phyloP scores from a whole-genome alignment of 129 eudicot genomes.

The Silybum marianum region DNA sequence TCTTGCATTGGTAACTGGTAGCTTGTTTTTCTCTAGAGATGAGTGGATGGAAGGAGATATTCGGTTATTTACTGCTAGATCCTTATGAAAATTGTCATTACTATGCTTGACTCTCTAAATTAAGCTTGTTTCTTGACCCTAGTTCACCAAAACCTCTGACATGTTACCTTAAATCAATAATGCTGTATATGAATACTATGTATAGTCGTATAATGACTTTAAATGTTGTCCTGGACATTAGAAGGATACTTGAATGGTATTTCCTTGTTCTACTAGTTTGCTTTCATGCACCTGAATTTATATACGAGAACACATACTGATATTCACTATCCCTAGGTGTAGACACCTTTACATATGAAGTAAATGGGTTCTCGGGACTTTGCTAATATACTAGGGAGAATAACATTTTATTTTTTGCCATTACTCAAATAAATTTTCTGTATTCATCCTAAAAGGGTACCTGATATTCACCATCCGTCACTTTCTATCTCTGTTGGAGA shows the following conservation, averaged over 20 bases:
- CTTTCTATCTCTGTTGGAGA: background rate
- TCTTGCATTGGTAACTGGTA: background rate
- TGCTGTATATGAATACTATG: background rate
- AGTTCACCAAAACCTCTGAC: background rate
- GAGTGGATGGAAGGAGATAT: background rate
- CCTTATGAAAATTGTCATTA: background rate
- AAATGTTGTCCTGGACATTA: background rate
- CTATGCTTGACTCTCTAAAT: background rate
- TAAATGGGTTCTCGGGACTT: slow-evolving; percentile 5
- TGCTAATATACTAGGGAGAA: background rate
- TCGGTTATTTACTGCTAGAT: background rate
- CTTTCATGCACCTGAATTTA: too few relatives aligned
- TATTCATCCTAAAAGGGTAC: background rate
- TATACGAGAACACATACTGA: too few relatives aligned
- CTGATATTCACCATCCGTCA: background rate
- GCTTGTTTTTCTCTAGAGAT: background rate
- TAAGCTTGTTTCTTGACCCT: background rate
- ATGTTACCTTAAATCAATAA: background rate
- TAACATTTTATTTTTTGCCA: slow-evolving; percentile 1
- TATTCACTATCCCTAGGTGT: too few relatives aligned
- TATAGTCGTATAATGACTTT: background rate
- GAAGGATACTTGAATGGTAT: background rate
- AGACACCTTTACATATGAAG: too few relatives aligned
- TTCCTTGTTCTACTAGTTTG: background rate
- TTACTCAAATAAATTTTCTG: background rate